Evolutionary conservation across 2,329 filamentous ascomycete genomes (phyloP), one percentile per base, ranked within the genome.

Genomic region (Sphaerulina vaccinii): DNA sequence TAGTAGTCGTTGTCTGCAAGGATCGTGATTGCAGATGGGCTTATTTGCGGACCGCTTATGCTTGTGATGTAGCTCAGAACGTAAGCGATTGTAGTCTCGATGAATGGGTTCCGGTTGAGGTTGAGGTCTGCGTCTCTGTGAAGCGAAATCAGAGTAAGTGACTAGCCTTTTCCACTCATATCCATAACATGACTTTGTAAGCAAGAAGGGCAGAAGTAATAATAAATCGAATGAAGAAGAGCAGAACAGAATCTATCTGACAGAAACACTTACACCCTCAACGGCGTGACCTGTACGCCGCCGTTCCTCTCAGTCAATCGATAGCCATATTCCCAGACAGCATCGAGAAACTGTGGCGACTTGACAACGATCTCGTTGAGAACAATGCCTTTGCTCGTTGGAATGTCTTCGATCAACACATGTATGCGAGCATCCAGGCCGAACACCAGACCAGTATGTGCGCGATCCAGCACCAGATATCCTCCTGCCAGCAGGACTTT

Each of bases 1-100:
- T 97, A 99, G 79, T 99, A 99, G 75, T 95, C 89, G 66, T 93
- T 91, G 73, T 96, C 90, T 54, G 93, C 92, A 29, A 97, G 81
- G 68, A 99, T 92, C 55, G 88, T 90, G 69, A 97, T 82, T 11
- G 83, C 83, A 23, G 86, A 74, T 3, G 90, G 82, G 11, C 79
- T 79, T 65, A 93, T 83, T 66, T 73, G 79, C 57, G 61, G 72
- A 64, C 58, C 75, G 59, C 60, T 74, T 60, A 71, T 73, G 67
- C 70, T 72, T 65, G 71, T 78, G 69, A 89, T 84, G 73, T 96
- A 96, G 49, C 87, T 93, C 62, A 97, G 80, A 49, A 83, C 88
- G 74, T 95, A 97, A 71, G 80, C 84, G 52, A 99, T 79, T 1
- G 93, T 88, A 9, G 90, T 95, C 75, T 97, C 90, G 57, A 99